Evolutionary conservation across 1,284 basidiomycete genomes (phyloP).

Genomic region (Ceratobasidium papillatum): DNA sequence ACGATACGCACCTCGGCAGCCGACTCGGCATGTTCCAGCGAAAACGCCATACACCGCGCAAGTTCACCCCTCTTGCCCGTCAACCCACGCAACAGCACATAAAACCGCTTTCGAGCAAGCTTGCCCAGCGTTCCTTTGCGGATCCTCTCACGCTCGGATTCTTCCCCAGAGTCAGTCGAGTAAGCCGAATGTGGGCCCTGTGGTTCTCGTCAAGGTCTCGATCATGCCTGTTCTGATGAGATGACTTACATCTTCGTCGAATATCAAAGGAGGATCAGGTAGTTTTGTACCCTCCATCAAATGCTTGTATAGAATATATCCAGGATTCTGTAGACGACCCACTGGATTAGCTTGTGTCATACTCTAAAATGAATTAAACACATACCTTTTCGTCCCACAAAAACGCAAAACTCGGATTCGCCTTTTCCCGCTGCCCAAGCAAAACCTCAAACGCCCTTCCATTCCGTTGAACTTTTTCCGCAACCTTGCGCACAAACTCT

Average conservation of each 20-base stretch:
- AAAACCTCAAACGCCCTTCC: slow-evolving; percentile 79
- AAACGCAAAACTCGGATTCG: slow-evolving; percentile 86
- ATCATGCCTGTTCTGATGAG: slow-evolving; percentile 4
- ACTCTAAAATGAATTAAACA: slow-evolving; percentile 48
- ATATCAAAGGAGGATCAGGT: slow-evolving; percentile 67
- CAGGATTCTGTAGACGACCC: slow-evolving; percentile 67
- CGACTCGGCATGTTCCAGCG: slow-evolving; percentile 92
- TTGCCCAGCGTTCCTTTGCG: slow-evolving; percentile 79
- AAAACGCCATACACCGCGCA: slow-evolving; percentile 94
- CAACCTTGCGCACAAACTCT: slow-evolving; percentile 84
- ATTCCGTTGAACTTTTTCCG: slow-evolving; percentile 82
- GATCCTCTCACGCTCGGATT: slow-evolving; percentile 80
- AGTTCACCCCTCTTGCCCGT: slow-evolving; percentile 89
- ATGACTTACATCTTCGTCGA: slow-evolving; percentile 80
- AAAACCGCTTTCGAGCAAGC: slow-evolving; percentile 82
- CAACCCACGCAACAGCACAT: slow-evolving; percentile 87
- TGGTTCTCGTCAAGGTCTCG: slow-evolving; percentile 6
- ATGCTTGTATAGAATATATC: slow-evolving; percentile 60
- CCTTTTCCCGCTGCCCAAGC: slow-evolving; percentile 77
- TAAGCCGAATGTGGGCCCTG: slow-evolving; percentile 92
- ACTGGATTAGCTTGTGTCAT: neutral
- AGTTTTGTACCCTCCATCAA: slow-evolving; percentile 53
- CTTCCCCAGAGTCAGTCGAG: slow-evolving; percentile 94
- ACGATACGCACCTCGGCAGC: slow-evolving; percentile 76
- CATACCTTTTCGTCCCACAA: slow-evolving; percentile 71